Base-by-base conservation (phyloP, 257 asterid species). In the Lycium ferocissimum region DNA sequence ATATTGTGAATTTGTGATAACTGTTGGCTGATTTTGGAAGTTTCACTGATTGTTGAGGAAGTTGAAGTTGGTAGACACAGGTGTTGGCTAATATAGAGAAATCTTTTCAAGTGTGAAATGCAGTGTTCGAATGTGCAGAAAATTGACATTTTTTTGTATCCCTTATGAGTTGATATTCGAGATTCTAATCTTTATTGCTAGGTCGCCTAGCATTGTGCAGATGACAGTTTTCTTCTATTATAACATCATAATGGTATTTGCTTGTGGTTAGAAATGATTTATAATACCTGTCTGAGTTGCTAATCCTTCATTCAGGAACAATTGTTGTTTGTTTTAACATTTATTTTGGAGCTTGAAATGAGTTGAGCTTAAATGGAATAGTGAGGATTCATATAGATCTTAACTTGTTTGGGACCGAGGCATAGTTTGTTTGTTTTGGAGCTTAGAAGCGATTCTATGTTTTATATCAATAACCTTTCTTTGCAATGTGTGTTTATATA, bases 1-100 rank as follows among this genome's bases (percentile, higher is more conserved):
- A 93, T 96, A 3, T 40, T 40, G 45, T 40, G 78, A 69, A 69
- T 38, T 37, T 15, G 51, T 94, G 93, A 94, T 54, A 4, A 35
- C 35, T n/a, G 3, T 63, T 15, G 11, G 66, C 56, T 53, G 81
- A 67, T 33, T 78, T 76, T 37, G 51, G 81, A 69, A 17, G 20
- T 69, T 51, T 57, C 37, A 35, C 26, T 83, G 49, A 67, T 67
- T 53, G 85, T 26, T 15, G 45, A 22, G 61, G 65, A 82, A 6
- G 20, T n/a, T 67, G 69, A 69, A 69, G 49, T 82, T 61, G 63
- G 54, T 66, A 13, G 12, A 9, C 85, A 11, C 69, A 69, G 15
- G 1, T 15, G 57, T 83, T 83, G 81, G 70, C 85, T 53, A 35
- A 69, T 15, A 26, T 57, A 53, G 49, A 35, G 43, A 67, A 22